Conservation (phyloP, 192 early-diverging fungal species). For the Coemansia sp. region DNA sequence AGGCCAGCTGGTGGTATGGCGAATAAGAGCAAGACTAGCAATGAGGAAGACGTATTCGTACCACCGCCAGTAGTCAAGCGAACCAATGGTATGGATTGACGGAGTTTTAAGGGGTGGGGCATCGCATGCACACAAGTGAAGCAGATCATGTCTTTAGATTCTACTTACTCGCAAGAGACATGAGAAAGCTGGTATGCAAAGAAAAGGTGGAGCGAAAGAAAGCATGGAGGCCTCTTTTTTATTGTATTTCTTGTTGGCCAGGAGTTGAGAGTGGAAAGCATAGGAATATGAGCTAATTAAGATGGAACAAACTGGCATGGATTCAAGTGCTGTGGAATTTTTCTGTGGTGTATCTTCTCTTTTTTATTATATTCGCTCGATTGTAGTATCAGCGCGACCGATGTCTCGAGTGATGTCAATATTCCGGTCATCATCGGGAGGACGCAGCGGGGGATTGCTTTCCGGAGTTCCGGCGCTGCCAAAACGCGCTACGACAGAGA, state of each 20-base stretch:
- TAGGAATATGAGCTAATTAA: neutral
- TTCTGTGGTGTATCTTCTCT: neutral
- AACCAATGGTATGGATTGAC: constrained; percentile 45
- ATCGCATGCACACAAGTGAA: neutral
- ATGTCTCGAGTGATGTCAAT: constrained; percentile 55
- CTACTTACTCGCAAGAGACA: neutral
- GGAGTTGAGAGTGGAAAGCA: neutral
- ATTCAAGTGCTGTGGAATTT: neutral
- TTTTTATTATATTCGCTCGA: neutral
- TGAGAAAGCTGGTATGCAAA: constrained; percentile 12
- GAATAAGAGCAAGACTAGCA: constrained; percentile 6
- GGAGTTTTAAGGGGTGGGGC: neutral
- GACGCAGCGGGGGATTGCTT: constrained; percentile 9
- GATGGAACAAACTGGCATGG: neutral
- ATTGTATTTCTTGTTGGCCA: too few species aligned
- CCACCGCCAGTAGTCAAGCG: constrained; percentile 55
- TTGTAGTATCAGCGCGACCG: constrained; percentile 49
- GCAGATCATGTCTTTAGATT: neutral
- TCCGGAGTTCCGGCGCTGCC: constrained; percentile 15
- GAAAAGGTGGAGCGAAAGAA: constrained; percentile 1
- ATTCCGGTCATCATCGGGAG: constrained; percentile 39
- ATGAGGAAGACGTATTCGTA: constrained; percentile 35
- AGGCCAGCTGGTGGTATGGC: neutral
- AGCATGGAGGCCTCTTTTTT: neutral
- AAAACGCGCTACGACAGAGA: constrained; percentile 27